Percentiles rank a stretch among this genome's conserved stretches.
phyloP scores from a whole-genome alignment of 2,329 filamentous ascomycete genomes.

The Diaporthe citriasiana region DNA sequence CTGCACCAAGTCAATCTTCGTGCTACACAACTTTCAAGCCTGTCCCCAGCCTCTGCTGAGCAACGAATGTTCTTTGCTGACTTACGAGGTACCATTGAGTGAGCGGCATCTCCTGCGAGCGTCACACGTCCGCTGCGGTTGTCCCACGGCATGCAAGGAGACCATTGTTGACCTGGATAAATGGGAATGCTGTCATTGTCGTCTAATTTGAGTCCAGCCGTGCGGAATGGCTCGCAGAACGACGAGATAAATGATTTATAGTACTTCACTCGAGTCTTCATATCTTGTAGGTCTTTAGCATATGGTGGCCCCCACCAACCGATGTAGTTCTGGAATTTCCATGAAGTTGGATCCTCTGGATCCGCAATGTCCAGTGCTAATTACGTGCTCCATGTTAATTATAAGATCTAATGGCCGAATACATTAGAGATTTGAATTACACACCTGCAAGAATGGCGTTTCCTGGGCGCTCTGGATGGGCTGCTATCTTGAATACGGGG shows the following conservation, averaged over 20 bases:
- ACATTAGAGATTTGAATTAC: background rate
- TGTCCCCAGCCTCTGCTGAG: background rate
- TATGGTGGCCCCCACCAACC: constrained; percentile 14
- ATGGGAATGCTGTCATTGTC: constrained; percentile 6
- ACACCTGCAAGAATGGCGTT: constrained; percentile 19
- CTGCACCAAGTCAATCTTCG: background rate
- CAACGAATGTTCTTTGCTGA: background rate
- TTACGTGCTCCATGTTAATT: background rate
- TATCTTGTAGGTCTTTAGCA: background rate
- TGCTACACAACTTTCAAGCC: fast-evolving
- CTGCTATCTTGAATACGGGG: constrained; percentile 17
- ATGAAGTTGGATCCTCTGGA: background rate
- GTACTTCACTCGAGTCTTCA: constrained; percentile 3
- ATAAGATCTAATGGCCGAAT: background rate
- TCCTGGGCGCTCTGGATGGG: constrained; percentile 1
- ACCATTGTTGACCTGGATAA: constrained; percentile 15
- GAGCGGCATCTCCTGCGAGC: constrained; percentile 11
- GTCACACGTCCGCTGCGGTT: background rate
- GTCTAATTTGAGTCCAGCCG: background rate
- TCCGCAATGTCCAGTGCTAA: background rate
- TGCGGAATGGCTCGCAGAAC: constrained; percentile 13
- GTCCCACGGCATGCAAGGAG: constrained; percentile 8
- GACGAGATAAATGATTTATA: constrained; percentile 12
- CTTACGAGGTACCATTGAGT: constrained; percentile 24
- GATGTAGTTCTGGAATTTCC: constrained; percentile 17